Percentiles rank a stretch among this genome's conserved stretches.
These are phyloP conservation scores for Fusarium secorum DNA, from an alignment of 2,329 filamentous ascomycete species.

Conservation along the genomic window DNA sequence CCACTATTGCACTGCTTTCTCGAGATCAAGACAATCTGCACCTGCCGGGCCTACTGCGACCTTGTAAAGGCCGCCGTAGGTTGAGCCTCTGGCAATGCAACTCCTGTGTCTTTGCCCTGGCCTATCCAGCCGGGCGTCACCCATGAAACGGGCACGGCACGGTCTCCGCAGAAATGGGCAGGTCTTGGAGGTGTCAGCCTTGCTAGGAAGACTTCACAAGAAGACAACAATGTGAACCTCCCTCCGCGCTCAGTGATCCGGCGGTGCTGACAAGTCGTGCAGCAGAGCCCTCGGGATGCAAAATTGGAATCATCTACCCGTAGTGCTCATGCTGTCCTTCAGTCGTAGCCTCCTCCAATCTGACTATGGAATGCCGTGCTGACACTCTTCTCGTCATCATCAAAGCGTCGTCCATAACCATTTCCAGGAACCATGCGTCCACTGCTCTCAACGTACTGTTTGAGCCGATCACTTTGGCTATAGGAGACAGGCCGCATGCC, in stretches of 20 bases:
- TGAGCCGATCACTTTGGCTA: constrained; percentile 78
- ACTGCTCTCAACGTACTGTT: constrained; percentile 90
- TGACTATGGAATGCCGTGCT: constrained; percentile 98
- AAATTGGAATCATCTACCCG: constrained; percentile 43
- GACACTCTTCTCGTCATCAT: constrained; percentile 95
- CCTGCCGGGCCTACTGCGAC: constrained; percentile 36
- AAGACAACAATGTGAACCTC: constrained; percentile 30
- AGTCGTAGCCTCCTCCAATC: constrained; percentile 72
- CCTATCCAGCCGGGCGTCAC: constrained; percentile 28
- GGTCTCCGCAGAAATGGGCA: constrained; percentile 28
- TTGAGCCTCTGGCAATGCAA: constrained; percentile 33
- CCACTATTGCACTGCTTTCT: constrained; percentile 35
- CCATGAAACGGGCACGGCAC: constrained; percentile 36
- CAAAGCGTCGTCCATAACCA: constrained; percentile 74
- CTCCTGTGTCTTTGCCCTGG: constrained; percentile 34
- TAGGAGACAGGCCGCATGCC: constrained; percentile 66
- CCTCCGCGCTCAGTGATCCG: constrained; percentile 32
- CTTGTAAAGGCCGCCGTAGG: constrained; percentile 28
- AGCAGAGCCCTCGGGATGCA: constrained; percentile 42
- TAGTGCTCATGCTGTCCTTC: constrained; percentile 46
- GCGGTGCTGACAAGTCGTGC: constrained; percentile 32
- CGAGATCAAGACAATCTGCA: constrained; percentile 45
- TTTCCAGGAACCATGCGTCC: constrained; percentile 73
- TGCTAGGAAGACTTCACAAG: constrained; percentile 36
- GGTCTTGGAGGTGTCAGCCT: constrained; percentile 34